Evolutionary conservation across 2,329 filamentous ascomycete genomes (phyloP), one percentile per base, ranked within the genome.

Genomic region (Alternaria tenuissima): DNA sequence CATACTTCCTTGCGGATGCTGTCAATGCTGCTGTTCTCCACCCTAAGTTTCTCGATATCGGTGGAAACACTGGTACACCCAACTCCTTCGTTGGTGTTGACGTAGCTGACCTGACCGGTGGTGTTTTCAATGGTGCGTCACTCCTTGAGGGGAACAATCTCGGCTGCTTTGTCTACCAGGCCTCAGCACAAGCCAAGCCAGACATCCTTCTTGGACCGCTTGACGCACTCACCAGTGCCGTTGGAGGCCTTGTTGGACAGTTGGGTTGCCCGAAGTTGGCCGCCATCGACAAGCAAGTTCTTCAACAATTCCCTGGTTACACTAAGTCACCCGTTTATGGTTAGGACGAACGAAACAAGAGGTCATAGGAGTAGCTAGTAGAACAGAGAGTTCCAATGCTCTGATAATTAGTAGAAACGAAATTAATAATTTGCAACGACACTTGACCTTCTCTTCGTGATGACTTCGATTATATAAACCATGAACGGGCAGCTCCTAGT

Each of bases 1-100:
- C 60, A 1, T 70, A 71, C 58, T 71, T 71, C 55, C 46, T 68
- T 12, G 67, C 57, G 1, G 69, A 71, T 30, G 54, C 52, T 7
- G 3, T 70, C 8, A 66, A 66, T 14, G 69, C 69, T 28, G 64
- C 64, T 24, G 30, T 26, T 12, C 61, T 71, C 6, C 62, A 71
- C 43, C 69, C 69, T 22, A 69, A 71, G 52, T 71, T 71, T 41
- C 63, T 70, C 9, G 42, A 63, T 22, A 41, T 71, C 20, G 69
- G 69, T 36, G 69, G 66, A 63, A 72, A 73, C 53, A 66, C 59
- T 5, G 70, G 70, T 22, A 69, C 55, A 24, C 61, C 63, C 36
- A 64, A 70, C 57, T 68, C 69, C 8, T 73, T 73, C 38, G 60
- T 63, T 18, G 66, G 65, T 24, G 59, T 68, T 16, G 60, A 70